Conservation (phyloP, 495 filamentous ascomycete genomes). For the Trichoderma reesei region DNA sequence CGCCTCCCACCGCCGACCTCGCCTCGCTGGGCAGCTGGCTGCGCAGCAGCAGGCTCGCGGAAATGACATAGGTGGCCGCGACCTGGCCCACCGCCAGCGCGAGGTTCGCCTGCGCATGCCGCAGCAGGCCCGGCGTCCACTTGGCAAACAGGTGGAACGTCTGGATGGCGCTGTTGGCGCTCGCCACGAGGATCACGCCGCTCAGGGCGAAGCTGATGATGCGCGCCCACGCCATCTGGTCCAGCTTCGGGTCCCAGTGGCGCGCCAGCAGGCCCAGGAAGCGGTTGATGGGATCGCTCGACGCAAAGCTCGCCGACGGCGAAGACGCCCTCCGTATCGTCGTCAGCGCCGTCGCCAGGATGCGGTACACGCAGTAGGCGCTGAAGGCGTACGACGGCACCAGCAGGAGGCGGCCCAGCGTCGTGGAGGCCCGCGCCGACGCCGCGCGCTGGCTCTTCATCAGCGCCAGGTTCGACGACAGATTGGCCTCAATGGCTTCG, state of each 20-base stretch:
- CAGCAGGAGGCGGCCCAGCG: constrained; percentile 48
- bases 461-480: constrained; percentile 48
- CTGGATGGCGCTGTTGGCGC: constrained; percentile 64
- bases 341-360: constrained; percentile 55
- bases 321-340: constrained; percentile 46
- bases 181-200: constrained; percentile 65
- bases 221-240: constrained; percentile 60
- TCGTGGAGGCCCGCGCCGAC: constrained; percentile 52
- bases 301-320: constrained; percentile 43
- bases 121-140: constrained; percentile 54
- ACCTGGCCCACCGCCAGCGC: constrained; percentile 67
- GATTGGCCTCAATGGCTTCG: constrained; percentile 59
- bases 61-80: constrained; percentile 69
- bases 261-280: constrained; percentile 62
- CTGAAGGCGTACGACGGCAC: constrained; percentile 56
- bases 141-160: constrained; percentile 66
- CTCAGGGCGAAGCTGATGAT: constrained; percentile 71
- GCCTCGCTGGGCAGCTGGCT: constrained; percentile 64
- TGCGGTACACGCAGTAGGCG: constrained; percentile 66
- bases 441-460: constrained; percentile 48
- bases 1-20: constrained; percentile 56
- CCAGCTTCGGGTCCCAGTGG: constrained; percentile 61
- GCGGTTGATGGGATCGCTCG: constrained; percentile 67
- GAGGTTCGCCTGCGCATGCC: constrained; percentile 53
- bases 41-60: constrained; percentile 59